phyloP scores from a whole-genome alignment of 495 filamentous ascomycete genomes.

The Thozetella sp. region DNA sequence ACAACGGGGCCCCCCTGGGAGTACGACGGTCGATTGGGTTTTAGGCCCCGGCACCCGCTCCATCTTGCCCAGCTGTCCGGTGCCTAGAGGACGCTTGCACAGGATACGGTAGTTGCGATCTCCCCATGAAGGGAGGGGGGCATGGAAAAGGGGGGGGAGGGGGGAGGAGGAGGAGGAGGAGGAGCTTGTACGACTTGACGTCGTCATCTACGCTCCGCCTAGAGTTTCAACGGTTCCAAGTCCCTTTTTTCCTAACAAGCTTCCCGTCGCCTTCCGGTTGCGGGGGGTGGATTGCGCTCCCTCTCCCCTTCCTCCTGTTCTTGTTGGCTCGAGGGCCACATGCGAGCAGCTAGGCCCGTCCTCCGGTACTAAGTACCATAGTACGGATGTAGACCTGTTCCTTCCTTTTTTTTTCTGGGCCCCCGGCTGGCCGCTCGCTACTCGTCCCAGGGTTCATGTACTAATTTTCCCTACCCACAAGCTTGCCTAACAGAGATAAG shows the following conservation, averaged over 20 bases:
- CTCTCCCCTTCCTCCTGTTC: too few species aligned
- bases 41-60: background rate
- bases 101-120: background rate
- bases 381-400: too few species aligned
- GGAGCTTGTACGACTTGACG: background rate
- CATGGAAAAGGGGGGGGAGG: too few species aligned
- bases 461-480: background rate
- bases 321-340: too few species aligned
- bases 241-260: background rate
- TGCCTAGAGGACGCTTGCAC: background rate
- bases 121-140: too few species aligned
- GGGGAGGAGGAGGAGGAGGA: background rate
- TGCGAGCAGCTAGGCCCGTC: too few species aligned
- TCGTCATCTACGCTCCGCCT: background rate
- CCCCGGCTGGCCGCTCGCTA: too few species aligned
- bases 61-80: background rate
- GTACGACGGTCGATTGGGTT: background rate
- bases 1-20: too few species aligned
- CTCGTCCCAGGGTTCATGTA: background rate
- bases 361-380: too few species aligned
- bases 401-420: too few species aligned
- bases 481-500: slow-evolving; percentile 2
- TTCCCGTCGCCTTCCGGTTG: too few species aligned
- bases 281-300: too few species aligned
- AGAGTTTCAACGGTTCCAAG: background rate